Evolutionary conservation across 306 rosid genomes (phyloP).

Genomic region (Fagus sylvatica): DNA sequence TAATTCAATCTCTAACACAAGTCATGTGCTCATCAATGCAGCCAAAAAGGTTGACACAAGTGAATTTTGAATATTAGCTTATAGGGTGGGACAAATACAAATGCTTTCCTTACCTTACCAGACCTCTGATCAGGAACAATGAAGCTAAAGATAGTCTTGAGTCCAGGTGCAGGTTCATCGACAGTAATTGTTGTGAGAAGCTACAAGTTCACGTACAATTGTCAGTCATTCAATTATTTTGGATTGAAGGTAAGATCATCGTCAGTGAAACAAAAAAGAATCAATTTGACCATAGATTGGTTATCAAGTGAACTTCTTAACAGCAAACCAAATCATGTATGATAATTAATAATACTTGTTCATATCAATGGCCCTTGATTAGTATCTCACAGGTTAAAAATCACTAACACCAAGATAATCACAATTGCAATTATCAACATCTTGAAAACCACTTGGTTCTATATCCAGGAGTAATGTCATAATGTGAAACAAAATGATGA

Average conservation of each 20-base stretch:
- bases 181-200: slow-evolving; percentile 77
- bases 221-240: slow-evolving; percentile 12
- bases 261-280: neutral
- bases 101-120: slow-evolving; percentile 64
- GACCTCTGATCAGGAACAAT: slow-evolving; percentile 86
- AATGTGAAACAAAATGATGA: neutral
- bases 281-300: neutral
- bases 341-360: neutral
- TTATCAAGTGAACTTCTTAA: neutral
- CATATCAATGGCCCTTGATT: neutral
- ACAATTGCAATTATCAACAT: neutral
- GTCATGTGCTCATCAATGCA: neutral
- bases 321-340: neutral
- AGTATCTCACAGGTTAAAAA: neutral
- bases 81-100: neutral
- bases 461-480: neutral
- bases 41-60: too few species aligned
- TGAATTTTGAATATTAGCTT: neutral
- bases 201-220: slow-evolving; percentile 36
- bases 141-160: slow-evolving; percentile 83
- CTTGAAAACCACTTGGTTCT: neutral
- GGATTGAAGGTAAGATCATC: too few species aligned
- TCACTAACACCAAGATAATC: neutral
- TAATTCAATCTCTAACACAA: neutral
- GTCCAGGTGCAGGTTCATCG: slow-evolving; percentile 92